A percentile compares a stretch with the other conserved stretches of the same genome.
Evolutionary conservation across 768 basidiomycete genomes (phyloP).

Genomic region (Xanthoconium stramineum): DNA sequence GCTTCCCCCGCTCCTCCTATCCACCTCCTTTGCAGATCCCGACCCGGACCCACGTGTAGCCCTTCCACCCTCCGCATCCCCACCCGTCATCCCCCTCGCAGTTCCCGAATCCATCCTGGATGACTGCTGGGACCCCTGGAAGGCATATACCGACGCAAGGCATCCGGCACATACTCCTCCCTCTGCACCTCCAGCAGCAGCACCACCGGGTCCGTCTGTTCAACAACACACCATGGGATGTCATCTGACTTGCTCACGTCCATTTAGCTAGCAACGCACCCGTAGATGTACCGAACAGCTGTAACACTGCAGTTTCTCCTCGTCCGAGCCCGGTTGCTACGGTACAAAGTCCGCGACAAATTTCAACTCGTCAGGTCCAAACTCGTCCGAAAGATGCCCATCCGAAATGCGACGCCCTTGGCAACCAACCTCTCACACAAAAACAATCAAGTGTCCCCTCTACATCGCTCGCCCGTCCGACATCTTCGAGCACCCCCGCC

Average conservation of each 20-base stretch:
- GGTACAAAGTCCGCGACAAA: slow-evolving; percentile 7
- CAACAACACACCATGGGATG: neutral
- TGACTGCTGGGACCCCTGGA: slow-evolving; percentile 28
- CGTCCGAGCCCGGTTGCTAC: slow-evolving; percentile 20
- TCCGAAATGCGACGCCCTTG: slow-evolving; percentile 15
- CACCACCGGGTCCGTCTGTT: slow-evolving; percentile 17
- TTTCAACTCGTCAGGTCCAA: slow-evolving; percentile 4
- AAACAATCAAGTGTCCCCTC: neutral
- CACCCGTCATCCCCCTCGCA: slow-evolving; percentile 3
- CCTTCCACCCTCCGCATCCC: slow-evolving; percentile 18
- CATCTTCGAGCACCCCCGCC: slow-evolving; percentile 11
- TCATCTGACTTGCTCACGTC: slow-evolving; percentile 1
- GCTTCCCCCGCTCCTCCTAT: slow-evolving; percentile 42
- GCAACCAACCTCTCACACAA: slow-evolving; percentile 12
- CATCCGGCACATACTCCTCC: neutral
- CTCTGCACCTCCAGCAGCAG: neutral
- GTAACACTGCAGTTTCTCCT: neutral
- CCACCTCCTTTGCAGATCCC: slow-evolving; percentile 30
- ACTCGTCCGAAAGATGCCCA: neutral
- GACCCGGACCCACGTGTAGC: slow-evolving; percentile 12
- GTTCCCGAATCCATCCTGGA: neutral
- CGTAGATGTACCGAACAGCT: neutral
- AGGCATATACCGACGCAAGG: neutral
- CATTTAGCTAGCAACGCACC: slow-evolving; percentile 6
- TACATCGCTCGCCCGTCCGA: neutral